These are phyloP conservation scores for Cyclotella sp. DNA, from an alignment of 108 stramenopile species.

Conservation along the genomic window DNA sequence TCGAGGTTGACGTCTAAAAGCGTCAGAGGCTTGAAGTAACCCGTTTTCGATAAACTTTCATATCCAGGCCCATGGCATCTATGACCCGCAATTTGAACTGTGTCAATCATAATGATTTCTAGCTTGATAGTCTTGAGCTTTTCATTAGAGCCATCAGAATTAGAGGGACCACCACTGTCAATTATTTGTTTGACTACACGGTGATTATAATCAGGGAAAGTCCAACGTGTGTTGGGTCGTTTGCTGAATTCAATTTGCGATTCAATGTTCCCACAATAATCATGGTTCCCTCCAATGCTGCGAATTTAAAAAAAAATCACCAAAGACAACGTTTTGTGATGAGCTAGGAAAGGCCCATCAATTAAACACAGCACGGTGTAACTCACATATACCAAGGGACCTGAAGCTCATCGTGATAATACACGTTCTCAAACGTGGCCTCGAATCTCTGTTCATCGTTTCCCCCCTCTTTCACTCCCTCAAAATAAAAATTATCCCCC, in stretches of 20 bases:
- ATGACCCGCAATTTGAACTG: slow-evolving; percentile 45
- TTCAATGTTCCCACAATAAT: slow-evolving; percentile 56
- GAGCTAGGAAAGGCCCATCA: background rate
- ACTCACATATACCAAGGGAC: slow-evolving; percentile 39
- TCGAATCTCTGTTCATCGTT: slow-evolving; percentile 31
- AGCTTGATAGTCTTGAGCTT: slow-evolving; percentile 19
- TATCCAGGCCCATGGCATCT: background rate
- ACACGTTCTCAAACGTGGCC: slow-evolving; percentile 58
- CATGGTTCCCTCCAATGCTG: slow-evolving; percentile 59
- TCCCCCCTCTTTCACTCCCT: slow-evolving; percentile 26
- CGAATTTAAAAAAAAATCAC: background rate
- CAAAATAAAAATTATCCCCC: slow-evolving; percentile 62
- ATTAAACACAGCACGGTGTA: background rate
- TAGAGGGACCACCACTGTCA: slow-evolving; percentile 6
- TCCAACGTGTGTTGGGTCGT: slow-evolving; percentile 29
- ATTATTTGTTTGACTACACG: slow-evolving; percentile 23
- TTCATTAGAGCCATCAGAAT: slow-evolving; percentile 9
- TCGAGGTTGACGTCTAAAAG: slow-evolving; percentile 6
- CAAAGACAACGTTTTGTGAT: too few species aligned
- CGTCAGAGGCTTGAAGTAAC: slow-evolving; percentile 40
- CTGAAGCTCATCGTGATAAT: slow-evolving; percentile 37
- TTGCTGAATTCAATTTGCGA: slow-evolving; percentile 39
- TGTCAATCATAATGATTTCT: slow-evolving; percentile 61
- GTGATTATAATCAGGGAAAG: slow-evolving; percentile 50
- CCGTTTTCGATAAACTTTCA: background rate